Base-by-base conservation (phyloP, 768 basidiomycete species). In the Rhizopogon sp. region DNA sequence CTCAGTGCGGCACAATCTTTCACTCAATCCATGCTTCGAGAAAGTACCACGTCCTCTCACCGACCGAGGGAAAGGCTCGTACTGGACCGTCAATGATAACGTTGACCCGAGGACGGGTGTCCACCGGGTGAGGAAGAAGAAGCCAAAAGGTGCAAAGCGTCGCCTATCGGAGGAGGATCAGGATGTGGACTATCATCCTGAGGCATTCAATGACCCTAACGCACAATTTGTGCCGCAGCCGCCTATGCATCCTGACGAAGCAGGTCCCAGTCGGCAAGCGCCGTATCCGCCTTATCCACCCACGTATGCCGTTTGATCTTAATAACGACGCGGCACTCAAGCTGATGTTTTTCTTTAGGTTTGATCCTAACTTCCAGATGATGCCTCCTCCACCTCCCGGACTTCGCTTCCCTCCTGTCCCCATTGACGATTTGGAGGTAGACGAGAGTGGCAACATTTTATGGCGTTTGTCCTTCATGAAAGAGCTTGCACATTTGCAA, bases 21-120 rank as follows among this genome's bases (percentile, higher is more conserved):
- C 91, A 6, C 77, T 93, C 57, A 93, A 93, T 61, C 90, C 91
- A 50, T 93, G 90, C 65, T 93, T 93, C 63, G 89, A 92, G 71
- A 93, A 93, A 70, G 88, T 93, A 5, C 86, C 91, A 3, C 87
- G 91, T n/a, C 91, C 91, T 11, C 80, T 93, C 60, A 93, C 91
- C 6, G 91, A 93, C 64, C 85, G 91, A 50, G 91, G 91, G 51
- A 93, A 93, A 64, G 91, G 91, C 20, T 92, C 89, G 0, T 93
- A 93, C 65, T 93, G 91, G 91, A 92, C 90, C 0, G 91, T 93
- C 58, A 91, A 93, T 63, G 90, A 93, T 63, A 88, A 88, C 62
- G 88, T 93, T 43, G 90, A 93, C 64, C 90, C 90, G 47, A 87
- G 90, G 40, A 92, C 91, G 3, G 91, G 91, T 37, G 91, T 93